Conservation (phyloP, 2,329 filamentous ascomycete genomes). For the Fusarium oligoseptatum region DNA sequence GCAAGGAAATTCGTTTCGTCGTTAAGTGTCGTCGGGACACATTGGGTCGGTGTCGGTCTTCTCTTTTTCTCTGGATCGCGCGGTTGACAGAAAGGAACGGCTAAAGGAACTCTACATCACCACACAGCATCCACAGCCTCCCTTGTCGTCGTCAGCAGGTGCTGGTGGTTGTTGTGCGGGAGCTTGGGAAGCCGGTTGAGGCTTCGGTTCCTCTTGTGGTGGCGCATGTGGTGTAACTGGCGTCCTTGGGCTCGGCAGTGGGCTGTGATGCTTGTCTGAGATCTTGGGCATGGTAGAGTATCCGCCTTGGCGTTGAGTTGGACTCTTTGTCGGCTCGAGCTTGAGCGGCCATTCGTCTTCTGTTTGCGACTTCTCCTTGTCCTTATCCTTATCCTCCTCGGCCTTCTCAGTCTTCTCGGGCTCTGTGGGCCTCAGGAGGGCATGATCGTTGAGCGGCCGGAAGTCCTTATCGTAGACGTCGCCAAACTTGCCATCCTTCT, state of each 20-base stretch:
- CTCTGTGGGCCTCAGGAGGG: slow-evolving; percentile 62
- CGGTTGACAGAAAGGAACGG: neutral
- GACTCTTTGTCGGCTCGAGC: slow-evolving; percentile 60
- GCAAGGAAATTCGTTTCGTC: slow-evolving; percentile 51
- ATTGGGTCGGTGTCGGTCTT: slow-evolving; percentile 22
- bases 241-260: slow-evolving; percentile 61
- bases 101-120: slow-evolving; percentile 58
- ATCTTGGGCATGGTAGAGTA: slow-evolving; percentile 76
- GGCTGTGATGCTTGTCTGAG: slow-evolving; percentile 51
- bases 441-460: slow-evolving; percentile 80
- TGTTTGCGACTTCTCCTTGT: slow-evolving; percentile 28
- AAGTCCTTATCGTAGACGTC: slow-evolving; percentile 90
- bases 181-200: slow-evolving; percentile 25
- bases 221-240: slow-evolving; percentile 53
- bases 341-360: slow-evolving; percentile 72
- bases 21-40: slow-evolving; percentile 42
- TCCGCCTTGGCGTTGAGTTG: slow-evolving; percentile 59
- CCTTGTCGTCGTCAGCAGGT: slow-evolving; percentile 53
- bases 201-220: slow-evolving; percentile 37
- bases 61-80: slow-evolving; percentile 22
- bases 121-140: slow-evolving; percentile 65
- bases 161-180: slow-evolving; percentile 37
- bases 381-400: slow-evolving; percentile 33
- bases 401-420: slow-evolving; percentile 42
- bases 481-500: slow-evolving; percentile 88